A percentile compares a stretch with the other conserved stretches of the same genome.
phyloP scores from a whole-genome alignment of 441 rosid genomes.

The Aquilaria agallochum region DNA sequence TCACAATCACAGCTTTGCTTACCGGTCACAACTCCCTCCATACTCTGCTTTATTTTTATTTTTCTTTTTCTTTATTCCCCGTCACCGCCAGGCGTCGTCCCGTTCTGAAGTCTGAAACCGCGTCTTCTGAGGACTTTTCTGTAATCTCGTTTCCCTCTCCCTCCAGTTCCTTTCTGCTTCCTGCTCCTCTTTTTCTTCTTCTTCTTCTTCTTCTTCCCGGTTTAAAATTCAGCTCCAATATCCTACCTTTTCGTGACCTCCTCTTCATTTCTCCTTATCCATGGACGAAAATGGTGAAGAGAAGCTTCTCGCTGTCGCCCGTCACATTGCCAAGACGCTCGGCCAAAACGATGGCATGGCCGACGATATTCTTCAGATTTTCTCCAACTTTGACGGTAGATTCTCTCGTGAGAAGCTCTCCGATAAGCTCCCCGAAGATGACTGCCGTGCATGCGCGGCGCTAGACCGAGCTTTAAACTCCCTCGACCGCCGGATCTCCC shows the following conservation, averaged over 20 bases:
- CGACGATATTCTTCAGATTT: constrained; percentile 86
- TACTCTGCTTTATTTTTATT: neutral
- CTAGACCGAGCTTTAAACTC: constrained; percentile 54
- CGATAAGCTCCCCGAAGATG: constrained; percentile 39
- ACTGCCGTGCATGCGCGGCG: constrained; percentile 31
- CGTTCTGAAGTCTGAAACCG: constrained; percentile 14
- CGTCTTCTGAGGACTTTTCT: constrained; percentile 22
- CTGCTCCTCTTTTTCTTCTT: constrained; percentile 1
- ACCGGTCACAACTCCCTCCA: neutral
- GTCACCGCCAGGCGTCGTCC: neutral
- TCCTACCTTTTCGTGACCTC: neutral
- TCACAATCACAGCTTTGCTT: neutral
- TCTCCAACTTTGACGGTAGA: constrained; percentile 86
- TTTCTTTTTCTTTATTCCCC: constrained; percentile 4
- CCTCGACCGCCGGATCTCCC: constrained; percentile 76
- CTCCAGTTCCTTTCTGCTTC: neutral
- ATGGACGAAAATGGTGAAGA: constrained; percentile 95
- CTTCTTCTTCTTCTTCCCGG: neutral
- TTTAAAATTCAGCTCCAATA: neutral
- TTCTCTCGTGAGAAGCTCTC: constrained; percentile 81
- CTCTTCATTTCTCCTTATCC: neutral
- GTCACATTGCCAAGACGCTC: constrained; percentile 89
- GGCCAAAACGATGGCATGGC: constrained; percentile 82
- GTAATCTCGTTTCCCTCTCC: constrained; percentile 12
- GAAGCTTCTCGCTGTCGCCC: constrained; percentile 75